A percentile compares a stretch with the other conserved stretches of the same genome.
Conservation (phyloP, 108 stramenopile species). For the Nitzschia sp. region DNA sequence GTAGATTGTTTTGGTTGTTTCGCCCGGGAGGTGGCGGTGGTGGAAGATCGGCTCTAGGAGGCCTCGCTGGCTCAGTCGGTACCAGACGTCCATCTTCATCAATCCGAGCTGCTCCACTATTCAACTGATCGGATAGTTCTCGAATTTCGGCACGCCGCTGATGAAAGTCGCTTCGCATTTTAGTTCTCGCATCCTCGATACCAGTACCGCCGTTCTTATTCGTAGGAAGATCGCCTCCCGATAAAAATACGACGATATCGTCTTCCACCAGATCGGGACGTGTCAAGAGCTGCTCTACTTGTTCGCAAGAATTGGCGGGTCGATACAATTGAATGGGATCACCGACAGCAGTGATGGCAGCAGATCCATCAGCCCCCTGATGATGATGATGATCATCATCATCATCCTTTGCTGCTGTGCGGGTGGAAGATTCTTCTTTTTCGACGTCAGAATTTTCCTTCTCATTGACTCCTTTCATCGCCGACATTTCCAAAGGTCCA, state of each 20-base stretch:
- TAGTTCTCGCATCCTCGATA: not conserved
- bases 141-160: conserved; percentile 31
- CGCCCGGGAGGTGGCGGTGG: conserved; percentile 9
- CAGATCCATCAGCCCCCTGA: too few relatives aligned
- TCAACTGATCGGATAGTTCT: conserved; percentile 13
- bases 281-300: conserved; percentile 16
- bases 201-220: not conserved
- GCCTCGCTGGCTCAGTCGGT: conserved; percentile 15
- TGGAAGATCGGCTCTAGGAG: conserved; percentile 31
- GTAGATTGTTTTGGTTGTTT: conserved; percentile 7
- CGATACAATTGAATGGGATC: conserved; percentile 14
- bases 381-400: too few relatives aligned
- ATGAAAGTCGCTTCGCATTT: conserved; percentile 18
- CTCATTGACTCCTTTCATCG: too few relatives aligned
- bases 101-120: conserved; percentile 23
- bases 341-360: too few relatives aligned
- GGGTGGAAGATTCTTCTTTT: too few relatives aligned
- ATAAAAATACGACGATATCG: conserved; percentile 31
- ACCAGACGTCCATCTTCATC: conserved; percentile 45
- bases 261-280: conserved; percentile 22
- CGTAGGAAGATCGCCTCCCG: not conserved
- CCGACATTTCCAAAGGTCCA: too few relatives aligned
- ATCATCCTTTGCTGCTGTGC: too few relatives aligned
- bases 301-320: conserved; percentile 13
- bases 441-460: too few relatives aligned